phyloP scores from a whole-genome alignment of 2,329 filamentous ascomycete genomes.

The Trichoderma semiorbis region DNA sequence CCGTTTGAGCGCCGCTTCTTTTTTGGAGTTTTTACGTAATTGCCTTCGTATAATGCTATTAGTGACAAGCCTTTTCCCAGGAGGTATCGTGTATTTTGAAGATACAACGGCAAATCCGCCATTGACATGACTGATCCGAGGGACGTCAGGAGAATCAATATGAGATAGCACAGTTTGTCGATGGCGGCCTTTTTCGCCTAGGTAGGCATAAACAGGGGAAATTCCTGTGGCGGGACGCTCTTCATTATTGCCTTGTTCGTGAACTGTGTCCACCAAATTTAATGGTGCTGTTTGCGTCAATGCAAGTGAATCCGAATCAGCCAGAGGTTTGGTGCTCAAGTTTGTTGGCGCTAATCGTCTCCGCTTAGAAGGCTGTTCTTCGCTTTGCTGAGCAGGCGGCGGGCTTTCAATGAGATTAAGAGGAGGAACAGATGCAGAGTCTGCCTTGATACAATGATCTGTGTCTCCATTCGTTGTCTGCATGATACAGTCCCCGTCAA shows the following conservation, averaged over 20 bases:
- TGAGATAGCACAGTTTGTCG: conserved; percentile 25
- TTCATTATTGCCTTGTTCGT: no score
- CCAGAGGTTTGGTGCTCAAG: conserved; percentile 18
- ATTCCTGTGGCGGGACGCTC: no score
- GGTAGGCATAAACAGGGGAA: conserved; percentile 29
- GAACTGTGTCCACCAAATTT: neutral
- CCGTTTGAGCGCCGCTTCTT: conserved; percentile 17
- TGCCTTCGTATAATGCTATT: conserved; percentile 40
- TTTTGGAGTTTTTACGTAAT: conserved; percentile 31
- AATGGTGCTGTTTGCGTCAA: conserved; percentile 15
- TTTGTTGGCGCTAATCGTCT: conserved; percentile 28
- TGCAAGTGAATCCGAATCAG: neutral
- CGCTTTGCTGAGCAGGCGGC: neutral
- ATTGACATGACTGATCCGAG: conserved; percentile 22
- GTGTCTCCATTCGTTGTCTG: neutral
- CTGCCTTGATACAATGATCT: neutral
- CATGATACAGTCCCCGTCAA: neutral
- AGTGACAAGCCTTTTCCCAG: conserved; percentile 44
- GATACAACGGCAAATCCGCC: conserved; percentile 28
- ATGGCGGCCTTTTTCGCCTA: conserved; percentile 35
- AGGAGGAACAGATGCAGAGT: neutral
- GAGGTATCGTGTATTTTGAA: conserved; percentile 32
- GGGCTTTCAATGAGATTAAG: neutral
- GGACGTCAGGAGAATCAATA: conserved; percentile 23
- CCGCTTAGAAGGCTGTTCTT: conserved; percentile 25